Conservation (phyloP, 805 yeast genomes). For the Candida anglica region DNA sequence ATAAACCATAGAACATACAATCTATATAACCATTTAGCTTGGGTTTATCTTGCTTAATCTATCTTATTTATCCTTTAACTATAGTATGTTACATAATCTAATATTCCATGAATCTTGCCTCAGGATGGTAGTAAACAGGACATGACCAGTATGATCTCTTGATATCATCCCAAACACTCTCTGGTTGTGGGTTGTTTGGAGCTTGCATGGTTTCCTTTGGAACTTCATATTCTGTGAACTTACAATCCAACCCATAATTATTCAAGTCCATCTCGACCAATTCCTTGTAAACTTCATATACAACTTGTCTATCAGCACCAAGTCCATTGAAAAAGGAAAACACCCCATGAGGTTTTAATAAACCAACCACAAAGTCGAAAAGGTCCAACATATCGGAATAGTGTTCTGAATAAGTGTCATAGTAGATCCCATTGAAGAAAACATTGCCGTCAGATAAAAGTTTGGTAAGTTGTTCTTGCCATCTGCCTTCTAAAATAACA, state of each 20-base stretch:
- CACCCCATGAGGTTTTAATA: conserved; percentile 75
- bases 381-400: conserved; percentile 84
- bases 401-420: conserved; percentile 91
- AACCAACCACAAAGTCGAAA: conserved; percentile 76
- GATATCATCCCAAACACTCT: conserved; percentile 59
- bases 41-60: no score
- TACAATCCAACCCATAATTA: conserved; percentile 71
- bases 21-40: no score
- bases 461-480: conserved; percentile 80
- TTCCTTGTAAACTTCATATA: conserved; percentile 69
- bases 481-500: conserved; percentile 76
- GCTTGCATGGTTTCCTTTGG: conserved; percentile 30
- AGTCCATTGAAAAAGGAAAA: conserved; percentile 90
- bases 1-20: no score
- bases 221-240: conserved; percentile 47
- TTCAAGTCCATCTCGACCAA: conserved; percentile 76
- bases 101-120: conserved; percentile 41
- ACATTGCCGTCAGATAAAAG: conserved; percentile 60
- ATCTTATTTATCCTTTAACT: no score
- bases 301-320: conserved; percentile 41
- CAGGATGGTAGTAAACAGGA: conserved; percentile 66
- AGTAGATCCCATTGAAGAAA: conserved; percentile 86
- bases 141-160: conserved; percentile 67
- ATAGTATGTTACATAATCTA: no score
- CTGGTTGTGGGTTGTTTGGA: conserved; percentile 21